These are phyloP conservation scores for Murraya koenigii DNA, from an alignment of 345 rosid genomes.

Conservation along the genomic window DNA sequence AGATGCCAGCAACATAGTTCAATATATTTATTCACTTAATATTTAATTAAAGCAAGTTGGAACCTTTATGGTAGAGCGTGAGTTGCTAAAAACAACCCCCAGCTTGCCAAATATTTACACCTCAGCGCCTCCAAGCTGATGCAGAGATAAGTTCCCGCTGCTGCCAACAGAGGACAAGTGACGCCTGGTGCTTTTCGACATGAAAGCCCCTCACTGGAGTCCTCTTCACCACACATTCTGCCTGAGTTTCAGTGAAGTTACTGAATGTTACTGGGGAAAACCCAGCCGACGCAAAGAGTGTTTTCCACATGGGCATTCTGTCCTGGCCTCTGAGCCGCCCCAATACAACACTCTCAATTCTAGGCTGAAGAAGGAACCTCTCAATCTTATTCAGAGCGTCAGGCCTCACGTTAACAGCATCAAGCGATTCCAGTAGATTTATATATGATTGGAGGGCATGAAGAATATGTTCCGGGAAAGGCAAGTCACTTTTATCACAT, in stretches of 20 bases:
- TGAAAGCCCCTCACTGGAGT: conserved; percentile 49
- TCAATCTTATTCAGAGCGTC: conserved; percentile 53
- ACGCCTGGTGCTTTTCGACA: conserved; percentile 50
- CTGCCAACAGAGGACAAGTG: conserved; percentile 55
- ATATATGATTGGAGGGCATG: conserved; percentile 45
- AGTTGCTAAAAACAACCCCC: conserved; percentile 25
- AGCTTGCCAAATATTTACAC: conserved; percentile 9
- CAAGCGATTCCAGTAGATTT: conserved; percentile 45
- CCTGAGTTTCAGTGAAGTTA: conserved; percentile 53
- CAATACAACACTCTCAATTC: conserved; percentile 42
- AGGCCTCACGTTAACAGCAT: conserved; percentile 37
- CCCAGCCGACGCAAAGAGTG: conserved; percentile 44
- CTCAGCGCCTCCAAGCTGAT: conserved; percentile 60
- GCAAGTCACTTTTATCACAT: conserved; percentile 41
- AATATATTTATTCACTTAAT: conserved; percentile 29
- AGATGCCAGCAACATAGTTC: conserved; percentile 20
- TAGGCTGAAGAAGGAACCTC: conserved; percentile 50
- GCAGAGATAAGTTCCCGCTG: conserved; percentile 46
- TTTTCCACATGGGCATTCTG: conserved; percentile 49
- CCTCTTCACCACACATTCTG: conserved; percentile 50
- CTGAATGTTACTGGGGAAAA: conserved; percentile 42
- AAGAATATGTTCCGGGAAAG: conserved; percentile 45
- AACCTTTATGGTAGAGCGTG: conserved; percentile 24
- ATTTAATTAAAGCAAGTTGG: conserved; percentile 24
- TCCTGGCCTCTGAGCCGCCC: conserved; percentile 38